A percentile compares a stretch with the other conserved stretches of the same genome.
phyloP scores from a whole-genome alignment of 1,284 basidiomycete genomes.

The Ganoderma meredithae region DNA sequence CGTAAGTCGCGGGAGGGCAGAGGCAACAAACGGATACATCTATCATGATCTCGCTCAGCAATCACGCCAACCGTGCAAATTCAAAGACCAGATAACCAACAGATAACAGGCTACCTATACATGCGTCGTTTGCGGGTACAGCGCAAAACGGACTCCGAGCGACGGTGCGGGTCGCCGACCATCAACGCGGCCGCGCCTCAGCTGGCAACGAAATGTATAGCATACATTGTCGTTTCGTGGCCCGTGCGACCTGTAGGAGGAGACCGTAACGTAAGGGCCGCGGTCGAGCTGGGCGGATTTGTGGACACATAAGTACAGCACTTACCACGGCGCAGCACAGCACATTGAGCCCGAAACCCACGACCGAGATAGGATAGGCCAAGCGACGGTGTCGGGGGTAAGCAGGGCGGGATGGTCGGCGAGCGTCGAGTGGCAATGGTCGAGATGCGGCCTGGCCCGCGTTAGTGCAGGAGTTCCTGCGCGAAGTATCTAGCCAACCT shows the following conservation, averaged over 20 bases:
- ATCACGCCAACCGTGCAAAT: background rate
- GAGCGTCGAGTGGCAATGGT: background rate
- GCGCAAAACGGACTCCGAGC: background rate
- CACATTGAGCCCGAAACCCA: background rate
- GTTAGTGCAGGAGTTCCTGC: constrained; percentile 3
- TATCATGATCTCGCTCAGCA: background rate
- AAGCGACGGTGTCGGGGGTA: constrained; percentile 2
- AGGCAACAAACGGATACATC: background rate
- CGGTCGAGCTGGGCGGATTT: background rate
- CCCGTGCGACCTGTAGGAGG: background rate
- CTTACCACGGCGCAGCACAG: background rate
- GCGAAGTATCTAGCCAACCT: background rate
- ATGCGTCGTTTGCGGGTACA: background rate
- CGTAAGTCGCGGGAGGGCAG: background rate
- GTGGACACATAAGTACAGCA: background rate
- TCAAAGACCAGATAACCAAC: background rate
- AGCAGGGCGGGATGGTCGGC: background rate
- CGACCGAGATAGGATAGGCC: background rate
- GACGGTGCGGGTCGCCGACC: background rate
- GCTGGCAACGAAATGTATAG: background rate
- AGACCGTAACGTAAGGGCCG: background rate
- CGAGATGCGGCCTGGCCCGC: constrained; percentile 4
- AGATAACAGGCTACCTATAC: background rate
- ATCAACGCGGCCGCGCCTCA: background rate
- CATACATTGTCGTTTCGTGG: background rate